phyloP scores from a whole-genome alignment of 2,329 filamentous ascomycete species.

The Neofusicoccum ribis region DNA sequence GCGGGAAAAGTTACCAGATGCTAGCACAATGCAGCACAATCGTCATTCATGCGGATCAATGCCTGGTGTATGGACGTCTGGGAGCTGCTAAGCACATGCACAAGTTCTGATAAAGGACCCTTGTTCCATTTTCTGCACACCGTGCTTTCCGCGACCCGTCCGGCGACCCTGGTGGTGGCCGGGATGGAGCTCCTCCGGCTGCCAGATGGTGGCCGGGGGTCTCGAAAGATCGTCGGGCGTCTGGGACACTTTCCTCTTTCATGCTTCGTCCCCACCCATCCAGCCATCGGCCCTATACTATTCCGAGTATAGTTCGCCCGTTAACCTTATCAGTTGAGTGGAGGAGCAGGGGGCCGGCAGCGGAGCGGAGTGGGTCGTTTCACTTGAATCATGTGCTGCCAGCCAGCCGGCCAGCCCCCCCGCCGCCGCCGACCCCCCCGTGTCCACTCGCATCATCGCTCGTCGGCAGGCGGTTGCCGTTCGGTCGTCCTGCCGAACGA shows the following conservation, averaged over 20 bases:
- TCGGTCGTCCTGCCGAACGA: neutral
- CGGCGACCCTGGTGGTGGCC: neutral
- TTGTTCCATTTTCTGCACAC: neutral
- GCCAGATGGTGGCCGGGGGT: neutral
- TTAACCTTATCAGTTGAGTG: constrained; percentile 13
- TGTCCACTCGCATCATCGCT: constrained; percentile 1
- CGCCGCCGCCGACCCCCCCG: neutral
- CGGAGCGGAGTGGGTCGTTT: constrained; percentile 9
- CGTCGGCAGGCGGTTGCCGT: neutral
- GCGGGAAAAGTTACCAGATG: neutral
- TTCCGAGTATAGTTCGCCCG: neutral
- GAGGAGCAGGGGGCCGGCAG: constrained; percentile 8
- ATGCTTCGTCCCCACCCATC: neutral
- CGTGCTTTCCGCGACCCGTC: constrained; percentile 4
- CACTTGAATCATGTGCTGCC: constrained; percentile 11
- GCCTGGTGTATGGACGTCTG: neutral
- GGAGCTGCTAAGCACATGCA: neutral
- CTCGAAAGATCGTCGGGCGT: neutral
- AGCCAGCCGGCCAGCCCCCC: constrained; percentile 1
- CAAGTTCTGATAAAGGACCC: neutral
- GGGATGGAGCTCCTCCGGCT: neutral
- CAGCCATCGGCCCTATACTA: neutral
- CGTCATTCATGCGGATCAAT: neutral
- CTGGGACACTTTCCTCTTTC: constrained; percentile 8
- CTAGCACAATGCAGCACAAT: neutral